Conservation (phyloP, 345 rosid species). For the Arabidopsis suecica region DNA sequence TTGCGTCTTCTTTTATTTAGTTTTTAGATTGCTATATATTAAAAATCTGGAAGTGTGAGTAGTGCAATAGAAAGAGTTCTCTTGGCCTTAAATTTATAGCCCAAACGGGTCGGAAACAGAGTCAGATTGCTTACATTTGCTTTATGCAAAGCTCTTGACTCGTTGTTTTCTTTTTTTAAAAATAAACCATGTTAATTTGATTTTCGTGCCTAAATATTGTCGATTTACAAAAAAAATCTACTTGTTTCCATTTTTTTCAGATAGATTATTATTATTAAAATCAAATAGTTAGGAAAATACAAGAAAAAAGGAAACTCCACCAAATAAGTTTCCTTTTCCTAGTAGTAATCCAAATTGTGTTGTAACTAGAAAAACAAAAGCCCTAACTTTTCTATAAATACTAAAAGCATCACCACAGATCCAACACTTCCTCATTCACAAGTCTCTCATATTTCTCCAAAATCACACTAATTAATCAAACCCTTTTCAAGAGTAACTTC, state of each 20-base stretch:
- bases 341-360: neutral
- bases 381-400: constrained; percentile 1
- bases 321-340: neutral
- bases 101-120: neutral
- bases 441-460: neutral
- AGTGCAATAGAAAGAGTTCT: neutral
- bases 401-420: neutral
- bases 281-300: neutral
- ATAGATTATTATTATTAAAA: neutral
- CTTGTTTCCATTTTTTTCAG: neutral
- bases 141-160: neutral
- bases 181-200: neutral
- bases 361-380: neutral
- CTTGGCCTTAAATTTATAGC: neutral
- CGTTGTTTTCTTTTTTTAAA: neutral
- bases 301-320: neutral
- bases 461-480: neutral
- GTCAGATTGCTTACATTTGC: too few relatives aligned
- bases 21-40: too few relatives aligned
- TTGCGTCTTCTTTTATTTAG: too few relatives aligned
- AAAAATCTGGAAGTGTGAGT: too few relatives aligned
- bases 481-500: neutral
- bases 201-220: neutral
- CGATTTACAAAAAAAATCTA: neutral
- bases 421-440: neutral